Base-by-base conservation (phyloP, 805 yeast species). In the Nakazawaea holstii region DNA sequence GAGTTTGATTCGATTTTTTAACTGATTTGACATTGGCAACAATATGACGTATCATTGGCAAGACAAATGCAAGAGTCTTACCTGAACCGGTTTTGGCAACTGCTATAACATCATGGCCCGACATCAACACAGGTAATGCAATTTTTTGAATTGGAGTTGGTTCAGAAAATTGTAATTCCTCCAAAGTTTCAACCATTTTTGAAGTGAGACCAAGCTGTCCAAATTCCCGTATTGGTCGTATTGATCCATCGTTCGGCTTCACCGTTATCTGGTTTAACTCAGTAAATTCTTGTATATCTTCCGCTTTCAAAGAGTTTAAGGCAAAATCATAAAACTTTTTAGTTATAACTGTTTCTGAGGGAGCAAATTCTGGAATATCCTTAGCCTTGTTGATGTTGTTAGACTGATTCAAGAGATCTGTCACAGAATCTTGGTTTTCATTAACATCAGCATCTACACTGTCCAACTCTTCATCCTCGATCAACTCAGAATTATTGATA, bases 31-130 rank as follows among this genome's bases (percentile, higher is more conserved):
- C 51, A 57, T 89, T 95, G 39, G 87, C 91, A 49, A 79, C 76
- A 8, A 94, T 79, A 52, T 92, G 98, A 44, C 96, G 73, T 45
- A 92, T 70, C 66, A 94, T 64, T 0, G 99, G 97, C 6, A 94
- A 60, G 8, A 90, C 68, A 65, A 87, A 94, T 1, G 97, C 86
- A 55, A 92, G 73, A 0, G 99, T 94, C 60, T 94, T 94, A 3
- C 99, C 99, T 0, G 97, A 87, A 0, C 99, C 99, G 0, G 99
- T 94, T 53, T 90, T 89, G 0, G 99, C 98, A 17, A 94, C 84
- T 6, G 97, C 97, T 41, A 94, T 84, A 7, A 92, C 79, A 66
- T 94, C 98, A 41, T 85, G 66, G 0, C 98, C 98, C 2, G 83
- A 72, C 95, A 92, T 87, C 17, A 90, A 80, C 0, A 90, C 85